These are phyloP conservation scores for Blumeria graminis DNA, from an alignment of 2,329 filamentous ascomycete genomes.

Conservation along the genomic window DNA sequence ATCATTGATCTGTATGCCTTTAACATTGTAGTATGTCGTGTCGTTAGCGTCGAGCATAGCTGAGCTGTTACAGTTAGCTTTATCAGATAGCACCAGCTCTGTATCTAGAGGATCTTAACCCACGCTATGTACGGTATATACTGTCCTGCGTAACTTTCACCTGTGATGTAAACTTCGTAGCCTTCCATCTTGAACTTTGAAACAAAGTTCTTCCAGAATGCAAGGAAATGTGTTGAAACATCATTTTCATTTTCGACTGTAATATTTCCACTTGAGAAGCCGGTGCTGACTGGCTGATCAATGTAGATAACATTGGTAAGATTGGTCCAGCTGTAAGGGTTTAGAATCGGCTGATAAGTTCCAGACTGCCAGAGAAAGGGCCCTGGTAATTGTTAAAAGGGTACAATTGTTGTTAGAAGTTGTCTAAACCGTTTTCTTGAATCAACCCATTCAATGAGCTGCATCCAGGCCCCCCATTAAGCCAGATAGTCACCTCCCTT, in stretches of 20 bases:
- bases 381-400: slow-evolving; percentile 1
- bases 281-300: slow-evolving; percentile 16
- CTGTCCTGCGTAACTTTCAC: slow-evolving; percentile 35
- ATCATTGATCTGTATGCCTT: slow-evolving; percentile 23
- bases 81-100: not conserved
- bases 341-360: slow-evolving; percentile 10
- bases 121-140: slow-evolving; percentile 23
- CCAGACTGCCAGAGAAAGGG: slow-evolving; percentile 12
- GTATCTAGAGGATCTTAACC: slow-evolving; percentile 6
- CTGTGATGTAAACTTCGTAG: slow-evolving; percentile 37
- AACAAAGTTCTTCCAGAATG: slow-evolving; percentile 39
- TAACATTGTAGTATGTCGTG: slow-evolving; percentile 31
- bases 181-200: slow-evolving; percentile 29
- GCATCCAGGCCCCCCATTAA: slow-evolving; percentile 69
- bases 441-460: slow-evolving; percentile 88
- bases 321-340: slow-evolving; percentile 12
- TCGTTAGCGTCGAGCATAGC: slow-evolving; percentile 23
- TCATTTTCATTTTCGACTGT: slow-evolving; percentile 27
- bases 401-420: no score
- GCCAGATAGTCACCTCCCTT: slow-evolving; percentile 41
- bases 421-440: slow-evolving; percentile 18
- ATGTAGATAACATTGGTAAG: slow-evolving; percentile 13
- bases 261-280: slow-evolving; percentile 29
- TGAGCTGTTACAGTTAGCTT: not conserved
- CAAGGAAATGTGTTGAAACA: slow-evolving; percentile 29